Percentiles rank a stretch among this genome's conserved stretches.
Evolutionary conservation across 2,329 filamentous ascomycete genomes (phyloP).

Genomic region (Zasmidium citrigriseum): DNA sequence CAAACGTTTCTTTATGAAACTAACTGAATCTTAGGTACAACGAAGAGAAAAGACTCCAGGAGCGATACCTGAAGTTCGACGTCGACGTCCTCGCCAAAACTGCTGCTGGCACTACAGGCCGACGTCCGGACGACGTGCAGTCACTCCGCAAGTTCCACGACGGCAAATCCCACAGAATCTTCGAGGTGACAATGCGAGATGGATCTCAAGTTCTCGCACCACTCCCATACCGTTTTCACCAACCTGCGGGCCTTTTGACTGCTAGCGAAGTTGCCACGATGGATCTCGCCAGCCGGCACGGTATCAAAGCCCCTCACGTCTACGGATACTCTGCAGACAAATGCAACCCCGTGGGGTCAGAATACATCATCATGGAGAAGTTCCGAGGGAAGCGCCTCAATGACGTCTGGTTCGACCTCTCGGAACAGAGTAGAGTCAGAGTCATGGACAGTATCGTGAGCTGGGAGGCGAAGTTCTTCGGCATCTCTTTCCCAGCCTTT

Average conservation of each 20-base stretch:
- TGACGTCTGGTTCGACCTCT: constrained; percentile 26
- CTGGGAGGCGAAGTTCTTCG: constrained; percentile 32
- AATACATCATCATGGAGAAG: constrained; percentile 31
- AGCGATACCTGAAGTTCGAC: constrained; percentile 18
- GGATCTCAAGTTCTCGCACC: constrained; percentile 28
- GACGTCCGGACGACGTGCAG: constrained; percentile 6
- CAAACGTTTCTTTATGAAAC: background rate
- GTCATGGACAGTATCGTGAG: constrained; percentile 29
- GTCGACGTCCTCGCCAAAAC: constrained; percentile 12
- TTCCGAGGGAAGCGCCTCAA: constrained; percentile 18
- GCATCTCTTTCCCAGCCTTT: constrained; percentile 30
- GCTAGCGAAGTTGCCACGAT: constrained; percentile 35
- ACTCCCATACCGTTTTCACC: constrained; percentile 24
- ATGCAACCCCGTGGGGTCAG: constrained; percentile 20
- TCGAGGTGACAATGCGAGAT: constrained; percentile 26
- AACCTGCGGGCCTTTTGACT: constrained; percentile 20
- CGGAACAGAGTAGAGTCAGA: constrained; percentile 25
- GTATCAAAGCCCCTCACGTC: constrained; percentile 24
- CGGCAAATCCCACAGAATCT: constrained; percentile 28
- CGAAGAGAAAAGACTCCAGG: constrained; percentile 17
- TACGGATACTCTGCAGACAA: constrained; percentile 18
- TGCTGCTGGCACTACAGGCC: constrained; percentile 10
- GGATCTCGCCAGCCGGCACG: constrained; percentile 20
- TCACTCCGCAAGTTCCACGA: constrained; percentile 24
- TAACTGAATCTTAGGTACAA: constrained; percentile 18